Conservation (phyloP, 129 eudicot genomes). For the Silybum marianum region DNA sequence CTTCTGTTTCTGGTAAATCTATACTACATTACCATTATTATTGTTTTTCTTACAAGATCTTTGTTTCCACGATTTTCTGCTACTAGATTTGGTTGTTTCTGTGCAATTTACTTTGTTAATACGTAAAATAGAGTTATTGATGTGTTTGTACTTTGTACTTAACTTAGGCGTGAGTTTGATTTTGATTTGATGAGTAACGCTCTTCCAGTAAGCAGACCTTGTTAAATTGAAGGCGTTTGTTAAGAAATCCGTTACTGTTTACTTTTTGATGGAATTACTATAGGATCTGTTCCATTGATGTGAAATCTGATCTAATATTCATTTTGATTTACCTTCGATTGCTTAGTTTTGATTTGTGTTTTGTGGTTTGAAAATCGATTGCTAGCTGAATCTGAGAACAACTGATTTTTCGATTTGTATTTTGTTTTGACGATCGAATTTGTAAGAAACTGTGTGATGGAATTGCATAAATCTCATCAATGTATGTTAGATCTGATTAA, state of each 20-base stretch:
- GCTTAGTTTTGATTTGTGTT: not conserved
- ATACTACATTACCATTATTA: slow-evolving; percentile 10
- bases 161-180: not conserved
- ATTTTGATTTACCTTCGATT: not conserved
- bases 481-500: not conserved
- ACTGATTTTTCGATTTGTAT: not conserved
- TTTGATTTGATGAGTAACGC: slow-evolving; percentile 7
- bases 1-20: slow-evolving; percentile 46
- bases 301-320: not conserved
- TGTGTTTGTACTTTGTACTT: not conserved
- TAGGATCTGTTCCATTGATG: not conserved
- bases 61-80: not conserved
- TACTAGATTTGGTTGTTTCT: not conserved
- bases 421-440: not conserved
- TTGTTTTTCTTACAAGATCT: slow-evolving; percentile 14
- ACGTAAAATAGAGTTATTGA: not conserved
- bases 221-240: not conserved
- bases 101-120: not conserved
- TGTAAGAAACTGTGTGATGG: not conserved
- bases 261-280: slow-evolving; percentile 1
- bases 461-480: not conserved
- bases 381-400: not conserved
- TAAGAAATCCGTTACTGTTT: not conserved
- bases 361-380: not conserved
- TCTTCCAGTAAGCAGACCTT: not conserved